Evolutionary conservation across 805 yeast genomes (phyloP), one percentile per base, ranked within the genome.

Genomic region (Kazachstania bromeliacearum): DNA sequence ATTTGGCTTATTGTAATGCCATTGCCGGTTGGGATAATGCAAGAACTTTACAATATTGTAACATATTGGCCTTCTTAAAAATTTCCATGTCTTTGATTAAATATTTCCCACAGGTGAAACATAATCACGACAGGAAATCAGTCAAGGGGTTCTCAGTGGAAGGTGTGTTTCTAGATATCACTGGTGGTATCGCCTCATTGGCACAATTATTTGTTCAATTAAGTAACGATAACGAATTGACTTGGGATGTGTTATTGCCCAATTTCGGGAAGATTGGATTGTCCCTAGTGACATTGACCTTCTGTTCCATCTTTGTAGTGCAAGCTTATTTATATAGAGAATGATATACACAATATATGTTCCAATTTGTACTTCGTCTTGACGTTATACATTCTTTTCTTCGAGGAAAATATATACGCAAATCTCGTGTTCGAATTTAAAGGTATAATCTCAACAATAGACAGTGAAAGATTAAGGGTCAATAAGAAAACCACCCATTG

Each of bases 101-200:
- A 45, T 70, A 73, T 46, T 59, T 82, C 20, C 98, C 98, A 0
- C 98, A 89, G 59, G 81, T 89, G 36, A 62, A 72, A 39, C 94
- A 83, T 53, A 89, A 89, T 60, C 73, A 77, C 55, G 65, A 65
- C 32, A 73, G 95, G 45, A 75, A 78, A 50, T 81, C 95, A 4
- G 87, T 87, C 37, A 71, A 75, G 38, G 97, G 97, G 2, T 78
- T 92, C 48, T 80, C 95, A 38, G 72, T 89, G 43, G 71, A 85
- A 8, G 60, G 67, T 2, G 61, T 62, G 1, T 35, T 49, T 4
- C 39, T 64, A 16, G 71, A 66, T 46, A 33, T 55, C 12, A 42
- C 55, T 7, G 71, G 71, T 12, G 64, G 69, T 13, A 14, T 56
- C 6, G 58, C 57, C 17, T 55, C 59, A 3, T 29, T 58, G 19